Evolutionary conservation across 2,329 filamentous ascomycete species (phyloP).

Genomic region (Penicillium janthinellum): DNA sequence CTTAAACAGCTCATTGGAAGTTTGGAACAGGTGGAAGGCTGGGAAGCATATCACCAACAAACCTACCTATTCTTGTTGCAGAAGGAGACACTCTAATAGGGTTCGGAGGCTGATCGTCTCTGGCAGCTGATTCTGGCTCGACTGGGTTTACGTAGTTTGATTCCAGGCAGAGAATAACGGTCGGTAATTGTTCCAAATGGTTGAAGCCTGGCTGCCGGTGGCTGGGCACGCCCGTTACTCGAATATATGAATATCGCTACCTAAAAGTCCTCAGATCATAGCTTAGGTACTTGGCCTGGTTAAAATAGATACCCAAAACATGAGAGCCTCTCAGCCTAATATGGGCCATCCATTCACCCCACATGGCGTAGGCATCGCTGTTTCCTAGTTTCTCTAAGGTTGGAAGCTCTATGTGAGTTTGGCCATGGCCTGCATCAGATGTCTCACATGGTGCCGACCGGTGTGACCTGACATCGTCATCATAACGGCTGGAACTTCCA

Average conservation of each 20-base stretch:
- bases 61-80: slow-evolving; percentile 23
- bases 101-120: slow-evolving; percentile 28
- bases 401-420: slow-evolving; percentile 1
- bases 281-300: slow-evolving; percentile 1
- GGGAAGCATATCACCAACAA: slow-evolving; percentile 35
- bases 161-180: neutral
- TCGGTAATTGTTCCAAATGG: neutral
- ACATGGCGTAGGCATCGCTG: no score
- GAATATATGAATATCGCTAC: no score
- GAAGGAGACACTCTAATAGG: slow-evolving; percentile 21
- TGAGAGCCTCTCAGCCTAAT: neutral
- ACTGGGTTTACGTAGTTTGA: neutral
- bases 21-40: slow-evolving; percentile 15
- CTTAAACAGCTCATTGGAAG: slow-evolving; percentile 14
- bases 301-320: slow-evolving; percentile 4
- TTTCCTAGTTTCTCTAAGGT: no score
- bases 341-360: slow-evolving; percentile 6
- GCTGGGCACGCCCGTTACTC: no score
- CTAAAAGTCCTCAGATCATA: no score
- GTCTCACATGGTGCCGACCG: slow-evolving; percentile 31
- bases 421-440: slow-evolving; percentile 27
- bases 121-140: slow-evolving; percentile 22
- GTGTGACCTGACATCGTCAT: slow-evolving; percentile 18
- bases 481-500: slow-evolving; percentile 18
- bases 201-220: neutral